Conservation (phyloP, 768 basidiomycete species). For the Panellus pusillus region DNA sequence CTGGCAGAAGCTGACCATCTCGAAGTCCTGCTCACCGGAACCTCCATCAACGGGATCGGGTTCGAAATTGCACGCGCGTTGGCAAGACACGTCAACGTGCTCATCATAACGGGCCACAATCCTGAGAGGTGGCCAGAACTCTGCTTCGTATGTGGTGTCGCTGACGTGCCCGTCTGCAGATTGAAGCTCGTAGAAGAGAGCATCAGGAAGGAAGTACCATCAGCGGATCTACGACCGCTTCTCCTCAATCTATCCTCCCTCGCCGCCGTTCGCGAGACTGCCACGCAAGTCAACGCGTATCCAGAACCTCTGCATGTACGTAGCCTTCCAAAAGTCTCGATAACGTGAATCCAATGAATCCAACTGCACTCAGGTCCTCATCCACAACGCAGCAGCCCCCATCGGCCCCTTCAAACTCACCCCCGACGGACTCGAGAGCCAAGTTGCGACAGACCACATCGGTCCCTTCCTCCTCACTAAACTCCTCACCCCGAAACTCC, state of each 20-base stretch:
- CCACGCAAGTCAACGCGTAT: background rate
- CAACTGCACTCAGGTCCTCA: background rate
- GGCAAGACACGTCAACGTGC: background rate
- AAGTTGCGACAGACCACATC: too few species aligned
- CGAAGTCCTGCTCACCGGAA: slow-evolving; percentile 3
- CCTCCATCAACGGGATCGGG: background rate
- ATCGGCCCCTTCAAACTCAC: slow-evolving; percentile 6
- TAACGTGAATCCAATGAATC: too few species aligned
- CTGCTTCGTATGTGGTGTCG: background rate
- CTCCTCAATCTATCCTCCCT: slow-evolving; percentile 3
- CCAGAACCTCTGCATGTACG: slow-evolving; percentile 5
- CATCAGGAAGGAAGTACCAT: slow-evolving; percentile 1
- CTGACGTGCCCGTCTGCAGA: background rate
- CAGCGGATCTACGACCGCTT: background rate
- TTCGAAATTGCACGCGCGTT: background rate
- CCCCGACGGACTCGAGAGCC: slow-evolving; percentile 1
- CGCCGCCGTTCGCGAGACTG: slow-evolving; percentile 1
- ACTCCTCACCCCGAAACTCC: too few species aligned
- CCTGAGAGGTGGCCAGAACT: background rate
- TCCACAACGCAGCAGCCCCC: slow-evolving; percentile 1
- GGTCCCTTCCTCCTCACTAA: too few species aligned
- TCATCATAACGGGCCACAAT: background rate
- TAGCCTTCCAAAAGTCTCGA: background rate
- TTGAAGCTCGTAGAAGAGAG: slow-evolving; percentile 1
- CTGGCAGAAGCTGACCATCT: too few species aligned